Evolutionary conservation across 164 flowering plant genomes (phyloP), one percentile per base, ranked within the genome.

Genomic region (Umbilicus rupestris): DNA sequence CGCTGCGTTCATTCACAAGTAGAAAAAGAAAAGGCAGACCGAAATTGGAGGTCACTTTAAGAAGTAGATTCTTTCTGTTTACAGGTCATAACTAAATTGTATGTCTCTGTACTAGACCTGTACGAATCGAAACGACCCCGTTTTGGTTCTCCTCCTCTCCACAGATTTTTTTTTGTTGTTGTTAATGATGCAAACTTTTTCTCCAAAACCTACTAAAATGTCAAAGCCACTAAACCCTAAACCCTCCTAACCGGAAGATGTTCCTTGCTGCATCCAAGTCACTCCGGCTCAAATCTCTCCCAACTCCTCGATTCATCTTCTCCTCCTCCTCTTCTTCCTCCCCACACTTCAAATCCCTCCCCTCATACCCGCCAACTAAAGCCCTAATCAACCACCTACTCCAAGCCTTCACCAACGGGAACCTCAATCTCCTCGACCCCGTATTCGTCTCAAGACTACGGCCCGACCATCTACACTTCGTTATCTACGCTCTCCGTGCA

Each of bases 401-500:
- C 12, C 46, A 45, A 1, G 73, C 80, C 2, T 74, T 74, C 39
- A 66, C 11, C 37, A 65, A 62, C 8, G 47, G 63, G 68, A 60
- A 73, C 39, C 70, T 41, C 45, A 50, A 47, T 3, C 69, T 73
- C 15, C 50, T 71, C 41, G 62, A 71, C 72, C 69, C 58, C 17
- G 12, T 24, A 12, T 45, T 60, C 41, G 33, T 64, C 65, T 55
- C 75, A 24, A 22, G 65, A 7, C 28, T 79, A 29, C 75, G 63
- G 3, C 77, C 76, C n/a, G 2, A 44, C 72, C 77, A 74, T 39
- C 69, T 78, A n/a, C 72, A 75, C 1, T 22, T 41, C 45, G 26
- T 77, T 31, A 72, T 81, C 24, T 45, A 62, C 65, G 52, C 67
- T 55, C 84, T 78, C 60, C 74, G 73, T 0, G 68, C 70, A 47